Percentiles rank a stretch among this genome's conserved stretches.
phyloP scores from a whole-genome alignment of 768 basidiomycete genomes.

The Ephemerocybe angulata region DNA sequence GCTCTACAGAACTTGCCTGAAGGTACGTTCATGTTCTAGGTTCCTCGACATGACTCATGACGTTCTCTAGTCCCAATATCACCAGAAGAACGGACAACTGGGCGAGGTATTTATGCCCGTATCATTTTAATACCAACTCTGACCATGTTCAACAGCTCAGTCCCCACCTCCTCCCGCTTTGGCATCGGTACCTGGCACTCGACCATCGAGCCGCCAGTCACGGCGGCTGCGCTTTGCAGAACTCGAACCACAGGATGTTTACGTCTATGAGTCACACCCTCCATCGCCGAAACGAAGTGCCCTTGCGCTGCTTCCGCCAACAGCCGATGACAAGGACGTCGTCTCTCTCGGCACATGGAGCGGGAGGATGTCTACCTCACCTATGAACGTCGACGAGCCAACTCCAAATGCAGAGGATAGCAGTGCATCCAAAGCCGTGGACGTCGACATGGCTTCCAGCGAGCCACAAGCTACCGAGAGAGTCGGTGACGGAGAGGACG shows the following conservation, averaged over 20 bases:
- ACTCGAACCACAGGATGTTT: slow-evolving; percentile 65
- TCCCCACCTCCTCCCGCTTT: slow-evolving; percentile 45
- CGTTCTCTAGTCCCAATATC: slow-evolving; percentile 15
- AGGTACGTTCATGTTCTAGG: slow-evolving; percentile 5
- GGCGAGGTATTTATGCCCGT: slow-evolving; percentile 8
- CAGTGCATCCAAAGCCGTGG: too few species aligned
- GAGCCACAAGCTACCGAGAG: background rate
- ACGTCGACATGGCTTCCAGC: background rate
- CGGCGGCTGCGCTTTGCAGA: slow-evolving; percentile 75
- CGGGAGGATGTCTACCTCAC: slow-evolving; percentile 21
- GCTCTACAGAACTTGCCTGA: slow-evolving; percentile 12
- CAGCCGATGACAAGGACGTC: slow-evolving; percentile 31
- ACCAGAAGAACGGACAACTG: slow-evolving; percentile 11
- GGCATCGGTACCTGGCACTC: slow-evolving; percentile 40
- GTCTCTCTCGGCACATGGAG: slow-evolving; percentile 40
- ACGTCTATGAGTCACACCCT: slow-evolving; percentile 81
- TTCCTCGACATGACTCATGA: background rate
- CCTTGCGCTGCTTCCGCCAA: slow-evolving; percentile 57
- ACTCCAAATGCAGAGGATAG: background rate
- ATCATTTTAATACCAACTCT: background rate
- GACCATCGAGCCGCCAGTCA: slow-evolving; percentile 56
- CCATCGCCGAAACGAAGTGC: slow-evolving; percentile 63
- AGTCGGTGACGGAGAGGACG: slow-evolving; percentile 8
- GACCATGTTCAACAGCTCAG: slow-evolving; percentile 15
- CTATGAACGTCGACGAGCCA: background rate